Conservation (phyloP, 164 flowering plant species). For the Aristolochia contorta region DNA sequence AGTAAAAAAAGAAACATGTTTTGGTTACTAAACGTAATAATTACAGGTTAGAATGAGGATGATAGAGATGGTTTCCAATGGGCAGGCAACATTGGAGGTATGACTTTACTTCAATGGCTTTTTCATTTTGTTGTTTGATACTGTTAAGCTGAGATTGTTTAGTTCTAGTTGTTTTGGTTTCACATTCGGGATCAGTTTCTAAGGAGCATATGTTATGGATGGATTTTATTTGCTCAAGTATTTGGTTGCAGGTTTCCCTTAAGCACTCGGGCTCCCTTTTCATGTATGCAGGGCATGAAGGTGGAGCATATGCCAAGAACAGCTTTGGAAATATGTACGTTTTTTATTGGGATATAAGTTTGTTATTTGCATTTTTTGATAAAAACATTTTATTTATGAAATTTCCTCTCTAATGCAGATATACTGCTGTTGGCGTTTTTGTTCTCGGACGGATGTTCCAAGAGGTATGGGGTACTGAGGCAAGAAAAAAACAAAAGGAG, state of each 20-base stretch:
- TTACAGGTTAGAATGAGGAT: constrained; percentile 70
- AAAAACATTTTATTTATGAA: not conserved
- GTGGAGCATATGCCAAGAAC: constrained; percentile 97
- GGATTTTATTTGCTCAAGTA: not conserved
- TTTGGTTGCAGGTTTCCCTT: constrained; percentile 63
- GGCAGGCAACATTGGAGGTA: constrained; percentile 88
- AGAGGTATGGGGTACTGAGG: constrained; percentile 82
- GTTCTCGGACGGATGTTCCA: constrained; percentile 82
- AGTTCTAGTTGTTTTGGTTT: not conserved
- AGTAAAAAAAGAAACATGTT: too few species aligned
- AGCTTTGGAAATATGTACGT: constrained; percentile 88
- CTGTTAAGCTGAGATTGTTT: not conserved
- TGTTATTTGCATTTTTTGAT: not conserved
- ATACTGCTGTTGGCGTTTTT: constrained; percentile 97
- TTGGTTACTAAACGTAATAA: not conserved
- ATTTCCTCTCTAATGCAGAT: constrained; percentile 31
- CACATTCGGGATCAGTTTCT: not conserved
- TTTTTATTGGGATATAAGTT: not conserved
- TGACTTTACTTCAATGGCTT: not conserved
- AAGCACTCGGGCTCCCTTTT: constrained; percentile 97
- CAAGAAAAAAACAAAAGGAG: constrained; percentile 64
- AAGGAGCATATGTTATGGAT: not conserved
- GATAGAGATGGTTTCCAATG: constrained; percentile 88
- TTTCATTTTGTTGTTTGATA: not conserved
- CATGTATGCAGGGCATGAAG: constrained; percentile 94